Evolutionary conservation across 2,329 filamentous ascomycete species (phyloP), one percentile per base, ranked within the genome.

Genomic region (Diaporthe australafricana): DNA sequence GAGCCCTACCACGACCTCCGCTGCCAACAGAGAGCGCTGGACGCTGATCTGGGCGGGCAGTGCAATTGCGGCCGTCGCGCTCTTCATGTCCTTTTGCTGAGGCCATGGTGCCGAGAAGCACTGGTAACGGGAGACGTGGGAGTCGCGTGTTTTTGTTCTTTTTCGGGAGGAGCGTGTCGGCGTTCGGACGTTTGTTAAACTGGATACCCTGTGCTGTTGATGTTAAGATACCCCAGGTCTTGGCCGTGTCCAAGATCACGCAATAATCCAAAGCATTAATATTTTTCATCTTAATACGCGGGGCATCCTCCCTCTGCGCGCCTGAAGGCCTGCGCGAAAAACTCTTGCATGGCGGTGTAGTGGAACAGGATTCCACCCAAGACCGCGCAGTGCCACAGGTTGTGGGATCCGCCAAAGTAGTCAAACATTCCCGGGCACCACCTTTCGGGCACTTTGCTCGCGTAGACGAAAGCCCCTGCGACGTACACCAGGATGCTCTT

Each of bases 301-400:
- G 88, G 86, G 78, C 89, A 91, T n/a, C 87, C 88, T 57, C 83
- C 86, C 79, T 90, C 80, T 2, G 92, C 93, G 72, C 92, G 88
- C 75, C 86, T 83, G 82, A 96, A 96, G 14, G 94, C 94, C 50
- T 88, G 88, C 5, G 92, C 88, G 79, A 99, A 99, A 82, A 99
- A 96, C 70, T 95, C 90, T 82, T 98, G 94, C 96, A 99, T 98
- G 22, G 96, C 96, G 27, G 89, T 88, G 83, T 98, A 99, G 82
- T 99, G 96, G 81, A 98, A 98, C n/a, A 98, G 83, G 71, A 99
- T 99, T 14, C 96, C 96, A 20, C 95, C 94, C 35, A 99, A 85
- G 14, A 99, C 96, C 9, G 96, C 96, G 42, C 97, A 83, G 82
- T 99, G 96, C 96, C 96, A 99, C 72, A 99, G 91, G 82, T 99